phyloP scores from a whole-genome alignment of 108 stramenopile genomes.

The Fragilaria crotonensis region DNA sequence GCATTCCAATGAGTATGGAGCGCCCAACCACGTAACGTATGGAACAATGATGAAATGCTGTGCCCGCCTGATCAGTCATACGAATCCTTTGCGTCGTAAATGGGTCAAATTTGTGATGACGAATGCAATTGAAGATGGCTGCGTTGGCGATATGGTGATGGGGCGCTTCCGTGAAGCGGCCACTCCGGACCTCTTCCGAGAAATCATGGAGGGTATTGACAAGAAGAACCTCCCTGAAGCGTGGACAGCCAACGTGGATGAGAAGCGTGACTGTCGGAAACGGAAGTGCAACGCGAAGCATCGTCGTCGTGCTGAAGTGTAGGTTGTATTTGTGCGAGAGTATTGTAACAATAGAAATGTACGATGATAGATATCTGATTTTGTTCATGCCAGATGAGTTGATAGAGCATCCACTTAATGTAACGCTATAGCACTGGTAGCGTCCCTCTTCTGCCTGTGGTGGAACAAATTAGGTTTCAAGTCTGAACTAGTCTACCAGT shows the following conservation, averaged over 20 bases:
- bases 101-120: constrained; percentile 41
- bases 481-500: too few relatives aligned
- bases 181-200: constrained; percentile 20
- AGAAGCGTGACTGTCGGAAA: too few relatives aligned
- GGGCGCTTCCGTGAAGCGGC: constrained; percentile 41
- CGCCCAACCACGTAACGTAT: constrained; percentile 76
- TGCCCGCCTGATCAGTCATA: constrained; percentile 34
- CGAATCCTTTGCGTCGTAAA: constrained; percentile 13
- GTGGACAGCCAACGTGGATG: constrained; percentile 55
- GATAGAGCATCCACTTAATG: too few relatives aligned
- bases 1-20: background rate
- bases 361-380: too few relatives aligned
- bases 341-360: too few relatives aligned
- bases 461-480: too few relatives aligned
- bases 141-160: constrained; percentile 67
- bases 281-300: too few relatives aligned
- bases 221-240: constrained; percentile 34
- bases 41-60: constrained; percentile 75
- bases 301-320: too few relatives aligned
- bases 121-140: constrained; percentile 31
- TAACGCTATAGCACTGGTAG: too few relatives aligned
- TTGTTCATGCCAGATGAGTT: too few relatives aligned
- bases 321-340: too few relatives aligned
- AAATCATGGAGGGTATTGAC: constrained; percentile 35
- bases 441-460: too few relatives aligned